Base-by-base conservation (phyloP, 352 stramenopile species). In the Pythium scleroteichum region DNA sequence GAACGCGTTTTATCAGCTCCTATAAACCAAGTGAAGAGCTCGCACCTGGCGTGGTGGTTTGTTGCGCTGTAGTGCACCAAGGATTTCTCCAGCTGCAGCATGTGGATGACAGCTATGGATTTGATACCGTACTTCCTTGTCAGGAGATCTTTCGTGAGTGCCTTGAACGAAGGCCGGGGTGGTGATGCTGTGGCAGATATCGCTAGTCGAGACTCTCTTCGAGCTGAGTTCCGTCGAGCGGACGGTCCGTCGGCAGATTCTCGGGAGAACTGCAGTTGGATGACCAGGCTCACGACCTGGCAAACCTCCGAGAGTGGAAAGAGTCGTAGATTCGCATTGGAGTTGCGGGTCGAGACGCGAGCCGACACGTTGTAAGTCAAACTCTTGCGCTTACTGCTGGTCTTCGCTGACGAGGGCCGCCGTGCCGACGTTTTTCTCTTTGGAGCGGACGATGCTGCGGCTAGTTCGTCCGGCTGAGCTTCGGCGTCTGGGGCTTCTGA, bases 51-150 rank as follows among this genome's bases (percentile, higher is more conserved):
- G 53, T 90, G 71, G 7, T 73, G 71, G n/a, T 79, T 68, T 5
- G 68, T 76, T 3, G 63, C 60, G 22, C 51, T 60, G 59, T 84
- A 88, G 46, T 86, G 69, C 3, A 85, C 47, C n/a, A 90, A 69
- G 13, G 81, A 90, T 6, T 78, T 76, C 53, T 90, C 79, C 10
- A 90, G 76, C 59, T 90, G 81, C 38, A 87, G 48, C 16, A 77
- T 74, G 59, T 90, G 72, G 75, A 88, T 86, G 26, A 82, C 58
- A 1, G 81, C 81, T 33, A 90, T 88, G 12, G 81, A 87, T 52
- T 87, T 87, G 51, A 90, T 88, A 22, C 81, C 81, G 46, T 90
- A 90, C 58, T 88, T 88, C 16, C 81, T 78, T 10, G 69, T 64
- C 14, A 90, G 68, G 29, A 77, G 82, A 53, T 90, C 79, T 38